Evolutionary conservation across 768 basidiomycete genomes (phyloP), one percentile per base, ranked within the genome.

Genomic region (Russula sp.): DNA sequence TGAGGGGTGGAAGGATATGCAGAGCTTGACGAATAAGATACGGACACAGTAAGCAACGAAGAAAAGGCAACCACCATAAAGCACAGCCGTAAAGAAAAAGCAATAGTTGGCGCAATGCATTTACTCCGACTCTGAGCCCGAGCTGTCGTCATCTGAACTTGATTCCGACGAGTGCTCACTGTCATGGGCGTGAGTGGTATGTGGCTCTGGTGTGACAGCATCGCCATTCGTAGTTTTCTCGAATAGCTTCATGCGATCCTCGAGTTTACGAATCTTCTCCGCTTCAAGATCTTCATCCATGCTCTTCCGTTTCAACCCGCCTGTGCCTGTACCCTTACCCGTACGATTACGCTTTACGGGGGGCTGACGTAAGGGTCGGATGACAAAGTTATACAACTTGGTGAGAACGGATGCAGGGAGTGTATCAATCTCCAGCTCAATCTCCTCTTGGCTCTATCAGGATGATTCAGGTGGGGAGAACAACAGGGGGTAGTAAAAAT

Each of bases 241-340:
- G 72, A 98, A 95, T 35, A 90, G 80, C 34, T 83, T 80, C 78
- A 98, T 86, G 64, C 92, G 86, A 68, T 86, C 86, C 74, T 99
- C 96, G 46, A 99, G 80, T 72, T 84, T 81, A 54, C 88, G 83
- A 70, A 99, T 99, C 78, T 95, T 93, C 77, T 93, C 93, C 8
- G 91, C 88, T 75, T 99, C 96, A 38, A 88, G 88, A 66, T 93
- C 90, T 76, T 98, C 94, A 71, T 98, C 93, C 90, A 98, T 95
- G 71, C 88, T 91, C 80, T 94, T 93, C 60, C 93, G 86, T 73
- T 94, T 93, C 50, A 93, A 77, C 9, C 94, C 93, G 46, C 93
- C 94, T 4, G 92, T 94, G 0, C 90, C 89, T 0, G 86, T 87
- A 36, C 89, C 90, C 71, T 92, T 90, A 64, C 87, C 86, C 5